Evolutionary conservation across 495 filamentous ascomycete species (phyloP), one percentile per base, ranked within the genome.

Genomic region (Hypoxylon lienhwacheense): DNA sequence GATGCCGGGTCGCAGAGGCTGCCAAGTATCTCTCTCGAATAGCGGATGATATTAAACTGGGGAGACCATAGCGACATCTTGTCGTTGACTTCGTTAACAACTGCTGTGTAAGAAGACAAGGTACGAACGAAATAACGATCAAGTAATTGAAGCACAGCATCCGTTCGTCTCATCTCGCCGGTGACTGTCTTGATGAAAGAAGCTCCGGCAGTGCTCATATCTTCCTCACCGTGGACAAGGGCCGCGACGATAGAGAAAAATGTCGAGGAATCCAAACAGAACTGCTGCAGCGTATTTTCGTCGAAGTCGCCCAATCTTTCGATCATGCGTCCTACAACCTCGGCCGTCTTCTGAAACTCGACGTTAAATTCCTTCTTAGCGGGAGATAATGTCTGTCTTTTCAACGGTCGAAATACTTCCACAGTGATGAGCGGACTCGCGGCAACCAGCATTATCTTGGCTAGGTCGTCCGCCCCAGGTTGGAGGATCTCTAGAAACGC

Each of bases 101-200:
- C 69, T 7, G 32, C 61, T 21, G 47, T 70, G 55, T 59, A 74
- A 55, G 44, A 73, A 59, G 53, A 65, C 37, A 79, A 39, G 19
- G 71, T 64, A 10, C 60, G 64, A 16, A 44, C 56, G 40, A 89
- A 85, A 42, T 81, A 84, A 0, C 74, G 67, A 48, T 84, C 73
- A 6, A 95, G 65, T 22, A 95, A 68, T 61, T 85, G 80, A 19
- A 80, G 79, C 26, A 97, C 80, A 1, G 90, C 90, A 46, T 91
- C 89, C 46, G 82, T 77, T 35, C 87, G 84, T 48, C 77, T 79
- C 39, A 77, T 79, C 64, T 92, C 82, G 4, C 77, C 79, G 51
- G 87, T 92, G 26, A 89, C 77, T 32, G 81, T 81, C 64, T 95
- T 96, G 56, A 95, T 81, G 22, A 96, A 70, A 53, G 90, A 86